Conservation (phyloP, 352 stramenopile genomes). For the Phytophthora pisi region DNA sequence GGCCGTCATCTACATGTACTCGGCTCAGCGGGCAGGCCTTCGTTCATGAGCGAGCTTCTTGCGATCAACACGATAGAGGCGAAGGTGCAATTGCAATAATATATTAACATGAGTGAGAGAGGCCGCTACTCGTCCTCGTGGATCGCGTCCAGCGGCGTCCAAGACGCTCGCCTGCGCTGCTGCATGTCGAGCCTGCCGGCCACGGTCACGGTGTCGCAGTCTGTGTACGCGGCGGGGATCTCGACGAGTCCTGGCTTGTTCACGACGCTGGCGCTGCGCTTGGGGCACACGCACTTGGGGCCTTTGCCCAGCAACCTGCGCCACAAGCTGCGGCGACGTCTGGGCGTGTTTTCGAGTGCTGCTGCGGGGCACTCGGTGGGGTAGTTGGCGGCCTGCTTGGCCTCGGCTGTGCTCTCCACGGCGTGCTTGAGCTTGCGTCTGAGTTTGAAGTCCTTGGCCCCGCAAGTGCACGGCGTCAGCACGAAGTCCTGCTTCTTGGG, state of each 20-base stretch:
- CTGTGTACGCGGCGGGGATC: constrained; percentile 45
- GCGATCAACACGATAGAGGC: too few relatives aligned
- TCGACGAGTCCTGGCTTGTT: constrained; percentile 19
- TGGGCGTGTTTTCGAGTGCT: background rate
- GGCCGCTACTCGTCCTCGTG: constrained; percentile 32
- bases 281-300: constrained; percentile 52
- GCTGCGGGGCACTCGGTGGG: constrained; percentile 4
- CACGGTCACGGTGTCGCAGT: constrained; percentile 44
- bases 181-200: constrained; percentile 53
- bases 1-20: too few relatives aligned
- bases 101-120: background rate
- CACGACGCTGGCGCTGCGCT: constrained; percentile 12
- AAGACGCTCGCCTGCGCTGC: constrained; percentile 37
- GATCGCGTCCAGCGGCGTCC: constrained; percentile 46
- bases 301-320: constrained; percentile 50
- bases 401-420: constrained; percentile 13
- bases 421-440: constrained; percentile 15
- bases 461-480: constrained; percentile 21
- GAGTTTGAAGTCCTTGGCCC: constrained; percentile 30
- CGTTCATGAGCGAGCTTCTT: too few relatives aligned
- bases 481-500: constrained; percentile 13
- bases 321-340: constrained; percentile 43
- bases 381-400: constrained; percentile 32
- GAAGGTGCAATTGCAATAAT: constrained; percentile 3
- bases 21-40: too few relatives aligned